Base-by-base conservation (phyloP, 805 yeast genomes). In the Priceomyces medius region DNA sequence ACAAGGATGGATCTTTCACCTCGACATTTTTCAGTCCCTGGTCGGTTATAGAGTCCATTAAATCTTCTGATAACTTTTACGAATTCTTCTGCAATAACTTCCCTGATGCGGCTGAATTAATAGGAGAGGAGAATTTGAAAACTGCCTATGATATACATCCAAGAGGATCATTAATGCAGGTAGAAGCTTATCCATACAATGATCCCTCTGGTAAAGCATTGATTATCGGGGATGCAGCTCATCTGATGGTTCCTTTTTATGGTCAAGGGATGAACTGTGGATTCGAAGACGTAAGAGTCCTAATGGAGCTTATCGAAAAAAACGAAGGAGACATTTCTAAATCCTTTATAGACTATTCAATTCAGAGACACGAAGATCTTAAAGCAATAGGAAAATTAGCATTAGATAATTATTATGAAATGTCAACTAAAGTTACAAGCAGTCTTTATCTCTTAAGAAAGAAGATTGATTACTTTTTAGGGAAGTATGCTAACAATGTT, bases 251-350 rank as follows among this genome's bases (percentile, higher is more conserved):
- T 4, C 97, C 97, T n/a, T 90, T 90, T 61, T 90, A 89, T 57
- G 97, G 97, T 7, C 97, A 90, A 61, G 97, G 97, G 4, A 85
- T 90, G 91, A 90, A 90, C 61, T 87, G 96, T 58, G 97, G 97
- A 1, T 85, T 90, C 59, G 97, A 90, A 62, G 97, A 91, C 53
- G 90, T 90, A 17, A 68, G 81, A 43, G 79, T 82, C 1, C 64
- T 90, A 39, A 66, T 85, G 65, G 72, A 76, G 33, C 56, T 82
- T 19, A 51, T 68, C 9, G 72, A 63, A 19, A 23, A 33, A 7
- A 42, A 45, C 9, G 44, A 61, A 2, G 66, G 59, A 16, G 66
- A 77, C 43, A 66, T 81, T 20, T 54, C 55, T 1, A 47, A 45
- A 8, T 83, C 88, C 0, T 83, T 88, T 51, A 64, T 62, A 23